Evolutionary conservation across 2,329 filamentous ascomycete species (phyloP).

Genomic region (Colletotrichum tanaceti): DNA sequence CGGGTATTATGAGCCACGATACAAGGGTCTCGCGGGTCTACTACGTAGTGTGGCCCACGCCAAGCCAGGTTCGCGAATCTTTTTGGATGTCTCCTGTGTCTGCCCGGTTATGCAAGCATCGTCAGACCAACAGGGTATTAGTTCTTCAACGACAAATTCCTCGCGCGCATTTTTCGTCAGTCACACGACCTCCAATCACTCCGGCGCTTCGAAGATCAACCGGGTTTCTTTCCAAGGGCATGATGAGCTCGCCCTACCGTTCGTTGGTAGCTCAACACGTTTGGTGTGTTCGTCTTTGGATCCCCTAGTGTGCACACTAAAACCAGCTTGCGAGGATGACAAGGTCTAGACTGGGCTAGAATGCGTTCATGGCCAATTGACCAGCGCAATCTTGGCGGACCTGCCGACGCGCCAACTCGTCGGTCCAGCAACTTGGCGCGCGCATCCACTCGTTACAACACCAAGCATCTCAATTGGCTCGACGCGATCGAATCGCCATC

Average conservation of each 20-base stretch:
- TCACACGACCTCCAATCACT: conserved; percentile 1
- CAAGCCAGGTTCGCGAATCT: conserved; percentile 34
- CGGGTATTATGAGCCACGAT: conserved; percentile 31
- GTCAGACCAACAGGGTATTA: conserved; percentile 9
- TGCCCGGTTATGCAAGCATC: conserved; percentile 27
- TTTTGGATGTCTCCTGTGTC: conserved; percentile 10
- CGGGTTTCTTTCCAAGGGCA: conserved; percentile 5
- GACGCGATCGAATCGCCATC: not conserved
- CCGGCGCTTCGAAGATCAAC: conserved; percentile 23
- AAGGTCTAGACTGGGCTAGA: conserved; percentile 34
- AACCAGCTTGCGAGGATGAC: not conserved
- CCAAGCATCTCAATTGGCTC: not conserved
- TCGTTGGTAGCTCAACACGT: conserved; percentile 6
- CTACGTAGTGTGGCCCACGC: conserved; percentile 28
- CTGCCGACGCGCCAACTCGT: conserved; percentile 35
- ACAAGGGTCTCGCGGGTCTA: conserved; percentile 36
- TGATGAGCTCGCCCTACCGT: conserved; percentile 25
- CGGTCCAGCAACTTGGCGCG: conserved; percentile 30
- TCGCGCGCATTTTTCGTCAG: not conserved
- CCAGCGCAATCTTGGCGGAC: conserved; percentile 17
- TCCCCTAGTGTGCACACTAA: conserved; percentile 10
- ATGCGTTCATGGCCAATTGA: conserved; percentile 23
- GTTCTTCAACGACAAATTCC: not conserved
- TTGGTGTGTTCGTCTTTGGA: not conserved
- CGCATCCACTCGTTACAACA: conserved; percentile 13